phyloP scores from a whole-genome alignment of 2,329 filamentous ascomycete genomes.

The Pseudogymnoascus sp. region DNA sequence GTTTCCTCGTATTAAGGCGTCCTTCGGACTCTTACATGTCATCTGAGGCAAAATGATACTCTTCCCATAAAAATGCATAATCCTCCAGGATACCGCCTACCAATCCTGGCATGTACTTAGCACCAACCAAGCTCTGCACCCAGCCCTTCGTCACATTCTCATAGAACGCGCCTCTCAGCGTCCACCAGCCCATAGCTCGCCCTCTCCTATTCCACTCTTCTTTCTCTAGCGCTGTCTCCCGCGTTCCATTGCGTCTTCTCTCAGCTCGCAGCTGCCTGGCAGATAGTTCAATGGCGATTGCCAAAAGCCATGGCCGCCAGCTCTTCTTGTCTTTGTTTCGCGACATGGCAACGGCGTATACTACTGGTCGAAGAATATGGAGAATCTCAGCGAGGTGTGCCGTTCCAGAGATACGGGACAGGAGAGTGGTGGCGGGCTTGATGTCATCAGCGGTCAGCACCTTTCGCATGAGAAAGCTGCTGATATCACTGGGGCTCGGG shows the following conservation, averaged over 20 bases:
- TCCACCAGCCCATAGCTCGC: slow-evolving; percentile 92
- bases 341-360: slow-evolving; percentile 79
- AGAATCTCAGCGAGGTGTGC: slow-evolving; percentile 78
- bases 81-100: slow-evolving; percentile 84
- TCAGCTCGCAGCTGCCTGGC: slow-evolving; percentile 74
- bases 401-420: slow-evolving; percentile 72
- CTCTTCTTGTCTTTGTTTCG: slow-evolving; percentile 60
- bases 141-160: slow-evolving; percentile 78
- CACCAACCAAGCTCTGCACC: slow-evolving; percentile 40
- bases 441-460: slow-evolving; percentile 95
- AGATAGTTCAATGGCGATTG: slow-evolving; percentile 76
- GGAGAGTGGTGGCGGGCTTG: slow-evolving; percentile 77
- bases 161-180: slow-evolving; percentile 94
- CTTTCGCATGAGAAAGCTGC: slow-evolving; percentile 77
- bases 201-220: slow-evolving; percentile 84
- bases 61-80: slow-evolving; percentile 97
- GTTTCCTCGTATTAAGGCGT: background rate
- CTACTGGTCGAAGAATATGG: slow-evolving; percentile 80
- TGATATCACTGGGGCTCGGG: slow-evolving; percentile 74
- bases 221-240: slow-evolving; percentile 79
- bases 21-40: slow-evolving; percentile 4
- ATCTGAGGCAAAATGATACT: slow-evolving; percentile 68
- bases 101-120: slow-evolving; percentile 70
- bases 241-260: slow-evolving; percentile 30
- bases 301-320: slow-evolving; percentile 89